A percentile compares a stretch with the other conserved stretches of the same genome.
Evolutionary conservation across 208 protist species (phyloP).

Genomic region (Leishmania turanica): DNA sequence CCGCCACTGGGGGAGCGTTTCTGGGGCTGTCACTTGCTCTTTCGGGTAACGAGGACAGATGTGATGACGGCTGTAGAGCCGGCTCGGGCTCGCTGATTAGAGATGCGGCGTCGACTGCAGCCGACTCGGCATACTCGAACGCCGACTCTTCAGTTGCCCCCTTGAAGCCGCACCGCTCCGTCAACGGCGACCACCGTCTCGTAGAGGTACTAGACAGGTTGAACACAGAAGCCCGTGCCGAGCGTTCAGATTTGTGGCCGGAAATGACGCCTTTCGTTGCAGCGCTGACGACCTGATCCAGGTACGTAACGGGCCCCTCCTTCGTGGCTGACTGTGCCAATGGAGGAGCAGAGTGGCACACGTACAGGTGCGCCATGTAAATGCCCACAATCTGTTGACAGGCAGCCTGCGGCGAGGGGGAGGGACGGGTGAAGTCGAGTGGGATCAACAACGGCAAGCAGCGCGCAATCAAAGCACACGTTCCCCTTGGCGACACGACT

Average conservation of each 20-base stretch:
- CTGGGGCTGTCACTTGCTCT: neutral
- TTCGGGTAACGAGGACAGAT: too few species aligned
- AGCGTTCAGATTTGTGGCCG: neutral
- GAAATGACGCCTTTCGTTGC: neutral
- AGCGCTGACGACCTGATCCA: conserved; percentile 16
- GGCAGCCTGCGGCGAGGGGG: neutral
- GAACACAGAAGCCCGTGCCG: neutral
- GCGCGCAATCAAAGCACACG: neutral
- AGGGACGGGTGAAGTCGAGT: neutral
- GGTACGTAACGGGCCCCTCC: conserved; percentile 1
- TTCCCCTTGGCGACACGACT: neutral
- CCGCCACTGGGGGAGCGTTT: neutral
- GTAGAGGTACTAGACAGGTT: neutral
- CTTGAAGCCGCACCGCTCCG: conserved; percentile 4
- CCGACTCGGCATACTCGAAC: neutral
- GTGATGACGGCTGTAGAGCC: neutral
- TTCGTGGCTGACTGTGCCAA: conserved; percentile 2
- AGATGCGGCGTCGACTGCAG: neutral
- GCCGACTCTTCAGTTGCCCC: neutral
- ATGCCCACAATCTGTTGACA: neutral
- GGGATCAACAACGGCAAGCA: neutral
- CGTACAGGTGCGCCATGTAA: conserved; percentile 25
- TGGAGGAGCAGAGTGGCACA: conserved; percentile 8
- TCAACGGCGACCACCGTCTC: conserved; percentile 1
- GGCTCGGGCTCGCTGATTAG: neutral